Percentiles rank a stretch among this genome's conserved stretches.
Conservation (phyloP, 208 protist species). For the Trypanosoma cruzi region DNA sequence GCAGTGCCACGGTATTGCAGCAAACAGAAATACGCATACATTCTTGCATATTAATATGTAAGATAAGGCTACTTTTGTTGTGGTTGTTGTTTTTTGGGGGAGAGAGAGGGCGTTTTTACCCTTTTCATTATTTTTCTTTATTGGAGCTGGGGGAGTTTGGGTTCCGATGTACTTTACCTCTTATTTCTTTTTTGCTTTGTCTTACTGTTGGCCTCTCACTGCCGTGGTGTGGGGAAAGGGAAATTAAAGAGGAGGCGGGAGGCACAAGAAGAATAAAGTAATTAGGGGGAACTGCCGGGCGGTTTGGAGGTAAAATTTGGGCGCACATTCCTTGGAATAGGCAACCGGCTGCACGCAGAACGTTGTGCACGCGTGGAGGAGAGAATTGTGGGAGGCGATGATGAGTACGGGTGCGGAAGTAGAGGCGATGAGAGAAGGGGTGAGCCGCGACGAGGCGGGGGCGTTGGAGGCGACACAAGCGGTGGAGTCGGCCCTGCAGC, state of each 20-base stretch:
- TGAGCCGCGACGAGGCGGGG: neutral
- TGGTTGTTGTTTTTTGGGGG: no score
- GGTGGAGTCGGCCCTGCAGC: slow-evolving; percentile 9
- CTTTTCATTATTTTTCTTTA: neutral
- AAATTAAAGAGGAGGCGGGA: neutral
- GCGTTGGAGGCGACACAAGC: neutral
- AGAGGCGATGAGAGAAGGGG: slow-evolving; percentile 7
- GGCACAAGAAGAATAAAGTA: neutral
- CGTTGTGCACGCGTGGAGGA: neutral
- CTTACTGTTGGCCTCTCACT: neutral
- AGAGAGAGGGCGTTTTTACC: no score
- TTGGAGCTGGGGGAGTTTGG: no score
- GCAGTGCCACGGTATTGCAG: neutral
- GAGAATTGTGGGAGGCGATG: neutral
- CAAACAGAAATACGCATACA: no score
- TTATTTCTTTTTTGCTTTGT: neutral
- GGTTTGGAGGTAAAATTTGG: no score
- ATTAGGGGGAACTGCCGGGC: neutral
- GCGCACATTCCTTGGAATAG: neutral
- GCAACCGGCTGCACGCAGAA: neutral
- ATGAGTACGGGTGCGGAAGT: neutral
- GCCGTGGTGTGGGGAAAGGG: neutral
- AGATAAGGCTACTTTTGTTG: no score
- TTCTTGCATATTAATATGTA: no score
- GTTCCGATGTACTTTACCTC: no score